Evolutionary conservation across 1,284 basidiomycete genomes (phyloP).

Genomic region (Xerocomus nothofagi): DNA sequence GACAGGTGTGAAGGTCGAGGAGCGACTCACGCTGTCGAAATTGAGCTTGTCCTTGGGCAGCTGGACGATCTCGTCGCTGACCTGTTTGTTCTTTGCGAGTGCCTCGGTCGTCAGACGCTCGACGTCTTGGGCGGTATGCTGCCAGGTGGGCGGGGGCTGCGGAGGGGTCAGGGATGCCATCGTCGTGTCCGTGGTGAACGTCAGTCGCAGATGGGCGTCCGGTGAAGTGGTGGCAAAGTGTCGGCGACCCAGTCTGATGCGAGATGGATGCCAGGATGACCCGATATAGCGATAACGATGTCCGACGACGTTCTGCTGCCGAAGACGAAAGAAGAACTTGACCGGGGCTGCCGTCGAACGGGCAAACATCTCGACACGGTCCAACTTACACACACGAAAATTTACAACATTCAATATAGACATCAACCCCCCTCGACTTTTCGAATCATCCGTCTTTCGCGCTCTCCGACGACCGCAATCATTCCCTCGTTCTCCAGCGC

Average conservation of each 20-base stretch:
- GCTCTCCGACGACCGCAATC: slow-evolving; percentile 82
- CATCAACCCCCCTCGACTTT: slow-evolving; percentile 43
- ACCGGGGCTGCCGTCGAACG: too few relatives aligned
- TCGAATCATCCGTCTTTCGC: slow-evolving; percentile 80
- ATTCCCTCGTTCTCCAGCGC: slow-evolving; percentile 80
- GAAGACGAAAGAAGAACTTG: too few relatives aligned
- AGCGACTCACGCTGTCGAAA: slow-evolving; percentile 53
- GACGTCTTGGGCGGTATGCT: slow-evolving; percentile 65
- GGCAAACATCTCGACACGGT: too few relatives aligned
- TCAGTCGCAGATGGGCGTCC: slow-evolving; percentile 11
- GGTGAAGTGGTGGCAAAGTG: slow-evolving; percentile 15
- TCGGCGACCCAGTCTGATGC: slow-evolving; percentile 1
- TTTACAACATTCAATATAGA: too few relatives aligned
- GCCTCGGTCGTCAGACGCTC: slow-evolving; percentile 55
- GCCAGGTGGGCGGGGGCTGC: slow-evolving; percentile 67
- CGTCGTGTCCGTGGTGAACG: slow-evolving; percentile 12
- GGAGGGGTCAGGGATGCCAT: slow-evolving; percentile 55
- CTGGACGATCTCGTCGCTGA: slow-evolving; percentile 64
- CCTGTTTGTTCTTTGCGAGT: slow-evolving; percentile 55
- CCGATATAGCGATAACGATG: slow-evolving; percentile 36
- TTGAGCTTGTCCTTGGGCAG: slow-evolving; percentile 56
- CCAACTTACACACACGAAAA: too few relatives aligned
- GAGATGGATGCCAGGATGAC: too few relatives aligned
- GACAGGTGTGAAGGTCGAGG: not conserved
- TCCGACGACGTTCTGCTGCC: too few relatives aligned